Conservation (phyloP, 768 basidiomycete genomes). For the Coprinellus micaceus region DNA sequence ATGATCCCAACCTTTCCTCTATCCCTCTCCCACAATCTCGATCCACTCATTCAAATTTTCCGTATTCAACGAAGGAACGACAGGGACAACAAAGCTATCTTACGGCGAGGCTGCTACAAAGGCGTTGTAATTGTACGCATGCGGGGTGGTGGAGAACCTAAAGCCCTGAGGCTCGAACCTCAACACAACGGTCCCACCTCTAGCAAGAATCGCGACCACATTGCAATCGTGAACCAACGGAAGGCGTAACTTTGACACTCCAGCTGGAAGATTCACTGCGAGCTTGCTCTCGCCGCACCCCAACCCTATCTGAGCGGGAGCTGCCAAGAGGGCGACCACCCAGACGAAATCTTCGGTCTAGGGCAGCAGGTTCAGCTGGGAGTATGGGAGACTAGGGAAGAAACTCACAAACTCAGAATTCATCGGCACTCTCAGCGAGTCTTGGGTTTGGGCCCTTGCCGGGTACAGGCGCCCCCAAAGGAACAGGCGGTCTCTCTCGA, state of each 20-base stretch:
- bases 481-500: slow-evolving; percentile 27
- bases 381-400: neutral
- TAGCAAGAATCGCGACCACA: slow-evolving; percentile 19
- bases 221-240: slow-evolving; percentile 26
- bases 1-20: no score
- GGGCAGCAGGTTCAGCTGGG: neutral
- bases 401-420: slow-evolving; percentile 44
- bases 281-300: slow-evolving; percentile 32
- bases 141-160: slow-evolving; percentile 37
- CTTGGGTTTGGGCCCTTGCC: slow-evolving; percentile 29
- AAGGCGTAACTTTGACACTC: slow-evolving; percentile 47
- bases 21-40: no score
- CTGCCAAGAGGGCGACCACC: slow-evolving; percentile 46
- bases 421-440: slow-evolving; percentile 43
- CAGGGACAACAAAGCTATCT: no score
- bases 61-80: no score
- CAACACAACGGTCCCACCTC: slow-evolving; percentile 33
- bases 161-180: slow-evolving; percentile 41
- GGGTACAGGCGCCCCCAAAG: slow-evolving; percentile 26
- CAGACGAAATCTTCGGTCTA: slow-evolving; percentile 57
- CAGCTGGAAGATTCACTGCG: slow-evolving; percentile 32
- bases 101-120: slow-evolving; percentile 40
- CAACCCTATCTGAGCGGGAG: slow-evolving; percentile 38
- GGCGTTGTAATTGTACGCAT: slow-evolving; percentile 62
- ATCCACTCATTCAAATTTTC: neutral